A percentile compares a stretch with the other conserved stretches of the same genome.
phyloP scores from a whole-genome alignment of 805 yeast species.

The Peterozyma xylosa region DNA sequence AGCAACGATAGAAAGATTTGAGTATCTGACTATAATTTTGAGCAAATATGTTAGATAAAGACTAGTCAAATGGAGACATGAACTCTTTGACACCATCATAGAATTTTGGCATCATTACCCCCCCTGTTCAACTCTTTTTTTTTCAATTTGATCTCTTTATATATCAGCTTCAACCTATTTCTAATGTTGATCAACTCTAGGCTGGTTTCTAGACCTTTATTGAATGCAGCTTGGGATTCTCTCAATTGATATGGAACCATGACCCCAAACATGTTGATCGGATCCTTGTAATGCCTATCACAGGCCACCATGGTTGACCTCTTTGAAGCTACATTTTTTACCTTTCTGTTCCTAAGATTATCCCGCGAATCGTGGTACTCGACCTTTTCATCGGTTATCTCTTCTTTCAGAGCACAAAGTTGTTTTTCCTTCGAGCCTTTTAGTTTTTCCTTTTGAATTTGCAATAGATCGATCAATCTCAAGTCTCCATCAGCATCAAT shows the following conservation, averaged over 20 bases:
- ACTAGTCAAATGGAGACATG: too few relatives aligned
- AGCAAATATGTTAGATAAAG: too few relatives aligned
- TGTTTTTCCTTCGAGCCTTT: background rate
- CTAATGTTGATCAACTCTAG: constrained; percentile 2
- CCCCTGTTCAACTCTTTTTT: background rate
- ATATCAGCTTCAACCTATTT: background rate
- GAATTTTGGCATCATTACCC: background rate
- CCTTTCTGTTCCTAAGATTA: constrained; percentile 1
- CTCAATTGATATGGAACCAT: constrained; percentile 27
- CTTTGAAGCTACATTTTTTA: background rate
- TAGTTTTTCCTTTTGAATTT: background rate
- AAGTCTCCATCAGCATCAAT: background rate
- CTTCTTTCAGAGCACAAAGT: background rate
- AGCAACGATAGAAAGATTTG: too few relatives aligned
- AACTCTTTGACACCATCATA: too few relatives aligned
- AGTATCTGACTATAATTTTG: too few relatives aligned
- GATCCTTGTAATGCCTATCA: constrained; percentile 12
- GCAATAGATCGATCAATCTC: background rate
- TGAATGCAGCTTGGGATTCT: constrained; percentile 20
- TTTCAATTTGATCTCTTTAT: constrained; percentile 1
- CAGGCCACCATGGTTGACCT: too few relatives aligned
- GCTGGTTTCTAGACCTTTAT: constrained; percentile 13
- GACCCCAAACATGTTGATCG: constrained; percentile 28
- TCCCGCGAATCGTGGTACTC: background rate
- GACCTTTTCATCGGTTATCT: background rate